phyloP scores from a whole-genome alignment of 1,139 yeast genomes.

The Yamadazyma pseudoaaseri region DNA sequence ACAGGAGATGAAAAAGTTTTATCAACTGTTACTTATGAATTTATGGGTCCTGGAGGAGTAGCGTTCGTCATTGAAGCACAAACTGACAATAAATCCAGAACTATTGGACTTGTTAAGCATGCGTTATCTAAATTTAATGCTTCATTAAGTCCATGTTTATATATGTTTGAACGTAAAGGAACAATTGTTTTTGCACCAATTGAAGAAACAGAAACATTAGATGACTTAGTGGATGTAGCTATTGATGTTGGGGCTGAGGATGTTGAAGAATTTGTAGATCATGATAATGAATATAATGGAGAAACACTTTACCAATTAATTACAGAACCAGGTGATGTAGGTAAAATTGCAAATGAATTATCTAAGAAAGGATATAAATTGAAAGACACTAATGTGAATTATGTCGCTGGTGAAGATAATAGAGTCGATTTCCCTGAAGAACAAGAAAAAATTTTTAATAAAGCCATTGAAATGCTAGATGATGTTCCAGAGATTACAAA shows the following conservation, averaged over 20 bases:
- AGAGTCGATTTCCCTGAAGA: conserved; percentile 55
- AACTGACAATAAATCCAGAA: conserved; percentile 85
- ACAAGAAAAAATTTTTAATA: conserved; percentile 49
- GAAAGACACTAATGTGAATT: conserved; percentile 69
- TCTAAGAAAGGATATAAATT: conserved; percentile 57
- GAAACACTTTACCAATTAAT: conserved; percentile 34
- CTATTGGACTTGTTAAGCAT: conserved; percentile 73
- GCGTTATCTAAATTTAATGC: conserved; percentile 74
- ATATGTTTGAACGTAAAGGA: conserved; percentile 77
- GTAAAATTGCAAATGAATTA: conserved; percentile 57
- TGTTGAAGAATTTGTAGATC: conserved; percentile 51
- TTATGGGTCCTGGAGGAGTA: conserved; percentile 89
- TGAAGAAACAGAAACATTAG: conserved; percentile 45
- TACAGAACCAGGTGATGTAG: conserved; percentile 65
- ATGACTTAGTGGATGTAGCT: conserved; percentile 67
- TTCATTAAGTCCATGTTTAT: conserved; percentile 72
- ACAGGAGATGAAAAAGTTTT: conserved; percentile 30
- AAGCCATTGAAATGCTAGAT: conserved; percentile 62
- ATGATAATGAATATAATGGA: conserved; percentile 43
- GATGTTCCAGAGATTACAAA: conserved; percentile 80
- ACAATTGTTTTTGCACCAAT: conserved; percentile 52
- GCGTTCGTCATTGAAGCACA: conserved; percentile 81
- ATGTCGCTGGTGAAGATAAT: conserved; percentile 62
- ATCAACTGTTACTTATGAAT: conserved; percentile 69
- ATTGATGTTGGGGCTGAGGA: conserved; percentile 87